Evolutionary conservation across 139 green algal genomes (phyloP), one percentile per base, ranked within the genome.

Genomic region (Pleodorina starrii): DNA sequence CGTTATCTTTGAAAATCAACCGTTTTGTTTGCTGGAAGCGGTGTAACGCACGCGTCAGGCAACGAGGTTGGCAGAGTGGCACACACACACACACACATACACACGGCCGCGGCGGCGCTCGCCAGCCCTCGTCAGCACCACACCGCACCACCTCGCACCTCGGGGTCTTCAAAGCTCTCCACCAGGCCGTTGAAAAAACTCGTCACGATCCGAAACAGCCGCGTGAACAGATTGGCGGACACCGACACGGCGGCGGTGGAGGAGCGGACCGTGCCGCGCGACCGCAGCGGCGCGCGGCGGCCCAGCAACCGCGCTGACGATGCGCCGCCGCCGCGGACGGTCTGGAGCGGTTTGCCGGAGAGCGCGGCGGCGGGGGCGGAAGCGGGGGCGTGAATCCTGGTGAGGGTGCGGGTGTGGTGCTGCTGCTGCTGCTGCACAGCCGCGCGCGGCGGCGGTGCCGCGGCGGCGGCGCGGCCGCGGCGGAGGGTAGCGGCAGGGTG

Each of bases 191-290:
- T 89, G 40, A 89, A 74, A 25, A 83, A 89, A 50, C 23, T 46
- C 23, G 71, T 84, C 0, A 98, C 89, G 46, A 99, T 93, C 44
- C 97, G 92, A 14, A 91, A 93, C 9, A 99, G 84, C 0, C 97
- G 91, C 4, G 91, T 88, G 84, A 99, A 99, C 12, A 99, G 86
- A 76, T 99, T 99, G 63, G 94, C 95, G 40, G 97, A 86, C 2
- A 97, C 94, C 0, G 40, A 10, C 4, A 90, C 68, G 17, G 75
- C 86, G 17, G 57, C 54, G 21, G 46, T 46, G n/a, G n/a, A n/a
- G n/a, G n/a, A n/a, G n/a, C n/a, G 23, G 60, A 73, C 43, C 76
- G 76, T 7, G n/a, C 48, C n/a, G 76, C 10, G 10, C 76, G 76
- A n/a, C 6, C 74, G 44, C 38, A 76, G 11, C 5, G 74, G 44